A percentile compares a stretch with the other conserved stretches of the same genome.
Conservation (phyloP, 495 filamentous ascomycete genomes). For the Aspergillus campestris region DNA sequence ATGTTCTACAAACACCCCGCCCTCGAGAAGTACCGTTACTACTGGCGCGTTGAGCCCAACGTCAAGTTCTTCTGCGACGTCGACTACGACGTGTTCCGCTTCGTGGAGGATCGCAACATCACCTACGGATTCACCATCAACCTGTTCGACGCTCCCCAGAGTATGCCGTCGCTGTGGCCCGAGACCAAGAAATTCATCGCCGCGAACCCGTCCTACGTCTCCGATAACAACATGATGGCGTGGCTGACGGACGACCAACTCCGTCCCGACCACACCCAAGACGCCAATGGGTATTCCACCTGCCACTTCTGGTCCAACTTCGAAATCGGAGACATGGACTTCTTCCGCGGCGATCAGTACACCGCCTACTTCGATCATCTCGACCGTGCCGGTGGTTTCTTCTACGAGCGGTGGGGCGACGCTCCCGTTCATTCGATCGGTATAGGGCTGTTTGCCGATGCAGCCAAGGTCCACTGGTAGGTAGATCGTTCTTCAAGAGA, state of each 20-base stretch:
- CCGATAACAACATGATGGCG: constrained; percentile 72
- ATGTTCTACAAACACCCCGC: constrained; percentile 96
- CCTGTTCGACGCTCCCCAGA: constrained; percentile 83
- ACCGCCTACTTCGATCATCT: constrained; percentile 95
- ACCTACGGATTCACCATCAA: constrained; percentile 99
- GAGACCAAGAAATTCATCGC: constrained; percentile 84
- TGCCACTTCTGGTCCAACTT: constrained; percentile 99
- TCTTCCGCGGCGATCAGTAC: constrained; percentile 88
- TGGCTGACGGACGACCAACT: constrained; percentile 76
- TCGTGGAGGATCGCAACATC: constrained; percentile 95
- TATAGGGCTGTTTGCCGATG: constrained; percentile 88
- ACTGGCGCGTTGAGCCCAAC: constrained; percentile 99
- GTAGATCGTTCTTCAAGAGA: constrained; percentile 19
- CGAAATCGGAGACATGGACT: constrained; percentile 90
- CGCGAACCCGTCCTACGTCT: constrained; percentile 72
- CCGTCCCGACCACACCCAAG: constrained; percentile 69
- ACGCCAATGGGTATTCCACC: constrained; percentile 91
- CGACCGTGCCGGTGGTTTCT: constrained; percentile 92
- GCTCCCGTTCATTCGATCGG: constrained; percentile 95
- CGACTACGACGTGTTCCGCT: constrained; percentile 98
- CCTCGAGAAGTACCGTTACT: constrained; percentile 72
- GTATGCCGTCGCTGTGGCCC: constrained; percentile 88
- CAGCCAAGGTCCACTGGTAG: constrained; percentile 88
- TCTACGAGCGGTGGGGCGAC: constrained; percentile 98
- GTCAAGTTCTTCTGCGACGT: constrained; percentile 99